Conservation (phyloP, 768 basidiomycete species). For the Pisolithus orientalis region DNA sequence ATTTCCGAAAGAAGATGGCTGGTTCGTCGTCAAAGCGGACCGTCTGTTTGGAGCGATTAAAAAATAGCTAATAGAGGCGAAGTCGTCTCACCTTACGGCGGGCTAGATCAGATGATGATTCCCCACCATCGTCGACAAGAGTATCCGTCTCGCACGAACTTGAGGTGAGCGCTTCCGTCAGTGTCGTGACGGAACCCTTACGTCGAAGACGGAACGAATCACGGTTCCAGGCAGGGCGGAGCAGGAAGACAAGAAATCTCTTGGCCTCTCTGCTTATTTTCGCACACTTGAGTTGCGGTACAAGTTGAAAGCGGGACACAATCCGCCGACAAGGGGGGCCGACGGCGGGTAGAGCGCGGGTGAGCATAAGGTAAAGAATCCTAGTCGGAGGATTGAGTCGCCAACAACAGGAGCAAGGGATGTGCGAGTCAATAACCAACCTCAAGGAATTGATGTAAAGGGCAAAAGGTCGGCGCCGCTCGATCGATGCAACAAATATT, state of each 20-base stretch:
- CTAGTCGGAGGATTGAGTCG: background rate
- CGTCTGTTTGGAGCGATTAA: constrained; percentile 3
- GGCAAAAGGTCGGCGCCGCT: constrained; percentile 1
- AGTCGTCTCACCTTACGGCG: constrained; percentile 12
- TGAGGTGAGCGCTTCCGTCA: constrained; percentile 1
- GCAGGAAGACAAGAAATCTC: constrained; percentile 13
- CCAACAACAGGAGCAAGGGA: background rate
- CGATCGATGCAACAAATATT: background rate
- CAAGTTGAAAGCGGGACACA: constrained; percentile 7
- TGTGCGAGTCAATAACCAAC: background rate
- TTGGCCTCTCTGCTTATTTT: constrained; percentile 13
- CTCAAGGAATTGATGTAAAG: no score
- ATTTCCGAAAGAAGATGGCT: constrained; percentile 14
- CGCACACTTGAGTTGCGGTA: constrained; percentile 9
- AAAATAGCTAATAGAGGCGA: background rate
- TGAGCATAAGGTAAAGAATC: constrained; percentile 8
- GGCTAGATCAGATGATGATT: constrained; percentile 4
- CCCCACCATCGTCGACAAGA: background rate
- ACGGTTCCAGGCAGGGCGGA: constrained; percentile 20
- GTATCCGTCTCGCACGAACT: constrained; percentile 4
- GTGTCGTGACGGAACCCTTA: background rate
- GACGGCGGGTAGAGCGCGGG: background rate
- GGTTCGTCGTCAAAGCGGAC: constrained; percentile 25
- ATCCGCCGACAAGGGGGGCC: constrained; percentile 5
- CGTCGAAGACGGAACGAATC: constrained; percentile 5